These are phyloP conservation scores for Candida chauliodis DNA, from an alignment of 805 yeast genomes.

Conservation along the genomic window DNA sequence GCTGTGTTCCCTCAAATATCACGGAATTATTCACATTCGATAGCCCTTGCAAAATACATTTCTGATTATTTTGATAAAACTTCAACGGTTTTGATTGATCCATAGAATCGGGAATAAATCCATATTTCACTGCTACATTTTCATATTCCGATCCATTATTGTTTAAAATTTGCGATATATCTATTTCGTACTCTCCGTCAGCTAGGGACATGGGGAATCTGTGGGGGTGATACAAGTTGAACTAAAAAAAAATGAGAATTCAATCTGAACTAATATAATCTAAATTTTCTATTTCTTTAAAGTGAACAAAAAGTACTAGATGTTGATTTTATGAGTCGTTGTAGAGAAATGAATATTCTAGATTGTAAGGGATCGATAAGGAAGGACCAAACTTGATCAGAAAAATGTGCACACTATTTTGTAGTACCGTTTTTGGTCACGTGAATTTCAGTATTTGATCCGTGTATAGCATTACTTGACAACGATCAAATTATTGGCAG, in stretches of 20 bases:
- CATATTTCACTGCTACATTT: constrained; percentile 33
- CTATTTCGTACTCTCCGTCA: constrained; percentile 45
- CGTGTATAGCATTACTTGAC: too few species aligned
- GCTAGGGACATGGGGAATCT: constrained; percentile 33
- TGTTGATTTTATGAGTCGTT: too few species aligned
- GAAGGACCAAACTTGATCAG: too few species aligned
- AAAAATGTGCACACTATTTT: too few species aligned
- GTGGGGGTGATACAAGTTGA: too few species aligned
- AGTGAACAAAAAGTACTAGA: too few species aligned
- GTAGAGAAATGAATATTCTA: too few species aligned
- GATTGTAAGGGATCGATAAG: too few species aligned
- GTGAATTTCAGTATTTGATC: constrained; percentile 4
- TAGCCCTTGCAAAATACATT: constrained; percentile 29
- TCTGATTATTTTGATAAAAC: constrained; percentile 31
- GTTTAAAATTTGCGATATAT: constrained; percentile 22
- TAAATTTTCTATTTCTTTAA: too few species aligned
- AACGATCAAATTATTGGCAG: neutral
- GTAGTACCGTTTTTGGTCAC: too few species aligned
- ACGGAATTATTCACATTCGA: constrained; percentile 21
- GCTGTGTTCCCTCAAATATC: constrained; percentile 38
- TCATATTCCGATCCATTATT: neutral
- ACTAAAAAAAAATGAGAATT: neutral
- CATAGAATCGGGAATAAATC: constrained; percentile 39
- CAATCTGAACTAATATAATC: too few species aligned
- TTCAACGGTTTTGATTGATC: constrained; percentile 31